Base-by-base conservation (phyloP, 1,284 basidiomycete species). In the Apiotrichum gamsii region DNA sequence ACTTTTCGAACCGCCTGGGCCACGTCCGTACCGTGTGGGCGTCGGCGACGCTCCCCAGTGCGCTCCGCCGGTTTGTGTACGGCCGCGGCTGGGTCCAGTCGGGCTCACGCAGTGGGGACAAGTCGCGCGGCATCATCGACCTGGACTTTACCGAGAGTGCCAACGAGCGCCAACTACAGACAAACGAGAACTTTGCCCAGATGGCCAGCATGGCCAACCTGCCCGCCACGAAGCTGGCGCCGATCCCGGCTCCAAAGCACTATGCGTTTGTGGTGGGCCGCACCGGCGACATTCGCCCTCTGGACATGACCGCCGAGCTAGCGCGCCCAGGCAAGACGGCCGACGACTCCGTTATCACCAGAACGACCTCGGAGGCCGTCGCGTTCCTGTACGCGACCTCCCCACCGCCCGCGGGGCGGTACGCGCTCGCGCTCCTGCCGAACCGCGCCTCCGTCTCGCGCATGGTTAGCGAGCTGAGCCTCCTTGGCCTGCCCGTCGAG, bases 11-110 rank as follows among this genome's bases (percentile, higher is more conserved):
- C 1, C 40, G 38, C 1, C 47, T 56, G n/a, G 31, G 39, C 15
- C 32, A 58, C 33, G 38, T 62, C 5, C 57, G 53, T 18, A 64
- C 56, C 2, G 56, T 63, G 1, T 65, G 61, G 62, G 56, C 52
- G 11, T 56, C 56, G 24, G 61, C 63, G 6, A 59, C 53, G 15
- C 36, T 67, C 34, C 36, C 39, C n/a, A 37, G 40, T 15, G 46
- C 46, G 11, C 43, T 62, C 10, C 51, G 57, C 43, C 36, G 55
- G 13, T 56, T 59, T 19, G 47, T 56, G 10, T 57, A 54, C 41
- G 54, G 43, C n/a, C 43, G 59, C 18, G 65, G 65, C 2, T 65
- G 61, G 65, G 49, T 58, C n/a, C 36, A 48, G 6, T 15, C 30
- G 15, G 15, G 18, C 10, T 8, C 9, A 10, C 18, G 16, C 5